Base-by-base conservation (phyloP, 2,329 filamentous ascomycete species). In the Phialocephala subalpina region DNA sequence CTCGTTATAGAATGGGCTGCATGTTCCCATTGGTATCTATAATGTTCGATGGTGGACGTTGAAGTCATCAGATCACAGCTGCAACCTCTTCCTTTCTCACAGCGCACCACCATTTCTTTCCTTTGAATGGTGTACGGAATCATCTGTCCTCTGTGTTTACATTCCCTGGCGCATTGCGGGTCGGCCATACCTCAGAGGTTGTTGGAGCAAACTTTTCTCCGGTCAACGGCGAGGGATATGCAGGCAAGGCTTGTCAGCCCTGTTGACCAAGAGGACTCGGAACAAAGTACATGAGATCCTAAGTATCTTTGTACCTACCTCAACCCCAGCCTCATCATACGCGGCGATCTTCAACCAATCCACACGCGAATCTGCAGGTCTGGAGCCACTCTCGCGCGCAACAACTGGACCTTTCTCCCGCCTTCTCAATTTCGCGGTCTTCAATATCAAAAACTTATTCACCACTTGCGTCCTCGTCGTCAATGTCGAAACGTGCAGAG, bases 401-500 rank as follows among this genome's bases (percentile, higher is more conserved):
- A 66, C 66, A 65, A 63, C 60, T 66, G 63, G 35, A 29, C 53
- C 42, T 60, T 62, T 49, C 49, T 65, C 61, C 67, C 63, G 38
- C 62, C 52, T 61, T 61, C 60, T 55, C 29, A 60, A 52, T 58
- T 64, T 58, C 33, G 47, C 36, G 53, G 12, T 18, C 60, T 52
- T 62, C 58, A 64, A 61, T 64, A 69, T 45, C 58, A 60, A 55
- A 65, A 58, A 58, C 42, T 55, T 58, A 56, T 67, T 60, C 58
- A 67, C 60, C 45, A 55, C 63, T 52, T 53, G 47, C 40, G 40
- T 58, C 64, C 62, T 55, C 38, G 53, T 66, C 68, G 64, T 66
- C 68, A 71, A 76, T 76, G 74, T 76, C 74, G 66, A 74, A 74
- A 69, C 74, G 74, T 67, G 63, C 62, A 66, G 72, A 74, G 52